These are phyloP conservation scores for Pterulicium gracile DNA, from an alignment of 1,284 basidiomycete species.

Conservation along the genomic window DNA sequence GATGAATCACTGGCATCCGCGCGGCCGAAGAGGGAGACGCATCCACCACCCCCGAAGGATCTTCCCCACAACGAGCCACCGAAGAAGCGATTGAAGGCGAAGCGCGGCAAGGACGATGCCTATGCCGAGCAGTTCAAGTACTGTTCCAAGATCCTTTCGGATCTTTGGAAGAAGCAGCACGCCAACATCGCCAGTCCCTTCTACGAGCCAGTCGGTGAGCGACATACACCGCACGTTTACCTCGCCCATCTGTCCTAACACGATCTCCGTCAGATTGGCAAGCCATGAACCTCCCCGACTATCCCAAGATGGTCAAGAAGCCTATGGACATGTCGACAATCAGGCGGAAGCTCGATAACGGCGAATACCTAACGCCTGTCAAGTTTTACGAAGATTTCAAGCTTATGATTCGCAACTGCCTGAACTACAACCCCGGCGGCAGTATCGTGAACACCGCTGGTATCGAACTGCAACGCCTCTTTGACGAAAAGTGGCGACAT, in stretches of 20 bases:
- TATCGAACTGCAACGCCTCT: constrained; percentile 70
- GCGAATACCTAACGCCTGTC: constrained; percentile 65
- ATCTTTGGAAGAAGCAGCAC: constrained; percentile 76
- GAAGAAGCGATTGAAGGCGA: constrained; percentile 56
- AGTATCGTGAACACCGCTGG: constrained; percentile 83
- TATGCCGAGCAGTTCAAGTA: constrained; percentile 84
- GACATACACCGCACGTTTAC: neutral
- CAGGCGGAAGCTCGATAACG: constrained; percentile 68
- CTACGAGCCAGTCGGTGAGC: constrained; percentile 86
- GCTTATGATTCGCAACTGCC: constrained; percentile 91
- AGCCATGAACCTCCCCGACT: constrained; percentile 76
- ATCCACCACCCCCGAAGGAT: constrained; percentile 90
- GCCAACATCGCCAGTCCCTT: constrained; percentile 74
- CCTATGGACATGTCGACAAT: constrained; percentile 95
- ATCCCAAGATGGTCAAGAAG: constrained; percentile 82
- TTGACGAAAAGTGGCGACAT: constrained; percentile 84
- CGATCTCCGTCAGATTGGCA: constrained; percentile 45
- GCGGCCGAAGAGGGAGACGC: constrained; percentile 96
- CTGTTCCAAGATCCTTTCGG: constrained; percentile 65
- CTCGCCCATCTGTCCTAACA: constrained; percentile 7
- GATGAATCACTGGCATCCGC: constrained; percentile 39
- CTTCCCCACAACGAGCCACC: constrained; percentile 72
- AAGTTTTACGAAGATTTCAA: constrained; percentile 89
- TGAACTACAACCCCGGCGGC: constrained; percentile 83
- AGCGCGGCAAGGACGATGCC: constrained; percentile 54